Conservation (phyloP, 169 alveolate species). For the Plasmodium fragile region DNA sequence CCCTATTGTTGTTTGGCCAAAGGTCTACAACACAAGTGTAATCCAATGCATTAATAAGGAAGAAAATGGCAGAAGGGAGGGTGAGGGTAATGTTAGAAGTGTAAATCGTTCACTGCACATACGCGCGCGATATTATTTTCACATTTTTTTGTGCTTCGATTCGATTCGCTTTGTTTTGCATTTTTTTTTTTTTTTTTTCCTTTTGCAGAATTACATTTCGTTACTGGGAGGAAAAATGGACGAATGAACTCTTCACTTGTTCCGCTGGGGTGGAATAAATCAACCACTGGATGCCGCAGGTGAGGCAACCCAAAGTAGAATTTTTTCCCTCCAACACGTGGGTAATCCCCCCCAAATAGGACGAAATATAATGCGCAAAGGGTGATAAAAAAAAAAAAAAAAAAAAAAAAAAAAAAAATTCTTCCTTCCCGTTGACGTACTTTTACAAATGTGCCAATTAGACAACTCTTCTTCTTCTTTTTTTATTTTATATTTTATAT, state of each 20-base stretch:
- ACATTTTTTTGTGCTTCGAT: not conserved
- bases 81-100: not conserved
- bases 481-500: too few species aligned
- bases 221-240: not conserved
- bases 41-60: not conserved
- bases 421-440: not conserved
- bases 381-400: not conserved
- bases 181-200: not conserved
- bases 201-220: not conserved
- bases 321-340: too few species aligned
- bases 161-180: not conserved
- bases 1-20: not conserved
- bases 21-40: not conserved
- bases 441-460: not conserved
- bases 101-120: not conserved
- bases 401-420: not conserved
- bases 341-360: not conserved
- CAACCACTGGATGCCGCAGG: not conserved
- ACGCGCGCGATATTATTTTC: not conserved
- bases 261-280: not conserved
- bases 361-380: not conserved
- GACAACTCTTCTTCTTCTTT: not conserved
- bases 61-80: not conserved
- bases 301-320: constrained; percentile 7
- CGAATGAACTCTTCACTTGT: not conserved